Evolutionary conservation across 2,329 filamentous ascomycete species (phyloP).

Genomic region (Cordyceps farinosa): DNA sequence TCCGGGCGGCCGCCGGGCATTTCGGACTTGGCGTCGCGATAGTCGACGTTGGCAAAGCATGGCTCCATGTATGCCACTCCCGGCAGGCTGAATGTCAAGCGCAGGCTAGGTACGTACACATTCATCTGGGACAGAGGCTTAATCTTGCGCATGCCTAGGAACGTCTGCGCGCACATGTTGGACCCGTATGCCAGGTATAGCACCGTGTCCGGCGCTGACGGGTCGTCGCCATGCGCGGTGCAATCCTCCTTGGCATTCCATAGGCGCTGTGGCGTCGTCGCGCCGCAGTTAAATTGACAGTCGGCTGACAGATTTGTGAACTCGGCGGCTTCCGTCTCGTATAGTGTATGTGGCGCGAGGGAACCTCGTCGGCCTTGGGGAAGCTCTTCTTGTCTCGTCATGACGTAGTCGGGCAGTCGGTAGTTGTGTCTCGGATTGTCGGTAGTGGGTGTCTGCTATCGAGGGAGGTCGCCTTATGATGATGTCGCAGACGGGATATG

Average conservation of each 20-base stretch:
- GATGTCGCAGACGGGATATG: background rate
- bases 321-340: conserved; percentile 25
- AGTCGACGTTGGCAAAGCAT: conserved; percentile 81
- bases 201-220: conserved; percentile 46
- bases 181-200: conserved; percentile 90
- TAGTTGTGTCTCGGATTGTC: background rate
- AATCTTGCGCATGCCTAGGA: conserved; percentile 73
- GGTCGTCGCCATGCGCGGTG: conserved; percentile 20
- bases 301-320: conserved; percentile 20
- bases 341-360: conserved; percentile 20
- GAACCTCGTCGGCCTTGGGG: background rate
- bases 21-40: conserved; percentile 38
- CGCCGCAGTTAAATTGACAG: conserved; percentile 30
- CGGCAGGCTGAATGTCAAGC: conserved; percentile 79
- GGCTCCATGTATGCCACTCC: conserved; percentile 85
- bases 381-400: conserved; percentile 2
- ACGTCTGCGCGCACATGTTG: conserved; percentile 77
- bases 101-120: conserved; percentile 74
- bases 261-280: conserved; percentile 29
- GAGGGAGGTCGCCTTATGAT: background rate
- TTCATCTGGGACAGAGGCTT: conserved; percentile 76
- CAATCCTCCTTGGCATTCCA: conserved; percentile 27
- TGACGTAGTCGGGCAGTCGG: background rate
- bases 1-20: conserved; percentile 1
- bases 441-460: background rate